Conservation (phyloP, 768 basidiomycete species). For the Suillus weaverae region DNA sequence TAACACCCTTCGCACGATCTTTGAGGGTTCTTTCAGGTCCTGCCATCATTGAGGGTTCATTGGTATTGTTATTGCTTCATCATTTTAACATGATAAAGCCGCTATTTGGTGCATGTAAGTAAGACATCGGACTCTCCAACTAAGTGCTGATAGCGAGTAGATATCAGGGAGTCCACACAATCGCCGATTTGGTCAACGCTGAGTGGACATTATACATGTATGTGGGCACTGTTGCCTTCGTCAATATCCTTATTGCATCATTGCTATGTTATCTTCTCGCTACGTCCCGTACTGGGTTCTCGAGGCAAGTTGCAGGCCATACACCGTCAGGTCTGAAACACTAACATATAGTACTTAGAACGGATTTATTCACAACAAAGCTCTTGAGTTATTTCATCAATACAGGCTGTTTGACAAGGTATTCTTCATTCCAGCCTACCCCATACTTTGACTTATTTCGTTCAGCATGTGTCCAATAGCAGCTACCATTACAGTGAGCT, state of each 20-base stretch:
- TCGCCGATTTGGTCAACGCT: background rate
- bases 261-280: constrained; percentile 2
- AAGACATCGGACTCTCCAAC: background rate
- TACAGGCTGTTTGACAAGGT: constrained; percentile 5
- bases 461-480: background rate
- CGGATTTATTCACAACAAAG: background rate
- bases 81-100: background rate
- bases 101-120: constrained; percentile 1
- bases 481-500: background rate
- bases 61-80: background rate
- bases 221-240: background rate
- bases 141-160: background rate
- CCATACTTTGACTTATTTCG: background rate
- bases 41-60: background rate
- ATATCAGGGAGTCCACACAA: background rate
- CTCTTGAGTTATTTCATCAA: background rate
- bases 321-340: background rate
- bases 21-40: background rate
- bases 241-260: background rate
- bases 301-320: background rate
- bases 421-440: background rate
- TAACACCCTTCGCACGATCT: background rate
- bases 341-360: background rate
- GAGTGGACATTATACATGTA: background rate
- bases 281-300: background rate